A percentile compares a stretch with the other conserved stretches of the same genome.
Evolutionary conservation across 2,329 filamentous ascomycete genomes (phyloP).

Genomic region (Colletotrichum sp.): DNA sequence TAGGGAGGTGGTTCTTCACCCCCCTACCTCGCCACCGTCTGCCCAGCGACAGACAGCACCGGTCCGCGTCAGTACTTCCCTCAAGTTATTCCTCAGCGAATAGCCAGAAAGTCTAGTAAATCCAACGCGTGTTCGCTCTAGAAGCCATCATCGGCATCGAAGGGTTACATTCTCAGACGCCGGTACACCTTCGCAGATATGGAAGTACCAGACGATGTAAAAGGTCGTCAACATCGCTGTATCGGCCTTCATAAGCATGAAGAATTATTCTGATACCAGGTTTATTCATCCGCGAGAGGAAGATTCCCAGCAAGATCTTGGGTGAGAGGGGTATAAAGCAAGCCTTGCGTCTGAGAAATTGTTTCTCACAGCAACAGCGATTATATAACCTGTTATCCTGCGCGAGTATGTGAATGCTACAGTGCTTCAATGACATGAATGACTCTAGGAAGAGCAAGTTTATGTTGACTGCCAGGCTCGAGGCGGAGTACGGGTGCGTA

Average conservation of each 20-base stretch:
- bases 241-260: not conserved
- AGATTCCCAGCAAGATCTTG: not conserved
- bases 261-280: fast-evolving
- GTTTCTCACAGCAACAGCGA: no score
- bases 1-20: not conserved
- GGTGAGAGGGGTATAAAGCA: not conserved
- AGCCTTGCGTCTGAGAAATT: not conserved
- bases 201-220: no score
- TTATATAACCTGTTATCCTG: no score
- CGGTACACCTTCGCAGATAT: not conserved
- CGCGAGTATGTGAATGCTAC: no score
- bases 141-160: not conserved
- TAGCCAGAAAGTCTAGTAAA: not conserved
- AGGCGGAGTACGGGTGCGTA: no score
- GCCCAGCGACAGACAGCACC: not conserved
- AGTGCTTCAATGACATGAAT: no score
- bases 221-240: no score
- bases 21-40: not conserved
- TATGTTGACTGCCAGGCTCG: no score
- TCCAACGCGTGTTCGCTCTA: fast-evolving
- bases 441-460: no score
- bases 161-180: not conserved
- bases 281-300: fast-evolving
- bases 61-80: fast-evolving
- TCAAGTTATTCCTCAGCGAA: not conserved